Percentiles rank a stretch among this genome's conserved stretches.
phyloP scores from a whole-genome alignment of 1,284 basidiomycete genomes.

The Trichosporon sp. region DNA sequence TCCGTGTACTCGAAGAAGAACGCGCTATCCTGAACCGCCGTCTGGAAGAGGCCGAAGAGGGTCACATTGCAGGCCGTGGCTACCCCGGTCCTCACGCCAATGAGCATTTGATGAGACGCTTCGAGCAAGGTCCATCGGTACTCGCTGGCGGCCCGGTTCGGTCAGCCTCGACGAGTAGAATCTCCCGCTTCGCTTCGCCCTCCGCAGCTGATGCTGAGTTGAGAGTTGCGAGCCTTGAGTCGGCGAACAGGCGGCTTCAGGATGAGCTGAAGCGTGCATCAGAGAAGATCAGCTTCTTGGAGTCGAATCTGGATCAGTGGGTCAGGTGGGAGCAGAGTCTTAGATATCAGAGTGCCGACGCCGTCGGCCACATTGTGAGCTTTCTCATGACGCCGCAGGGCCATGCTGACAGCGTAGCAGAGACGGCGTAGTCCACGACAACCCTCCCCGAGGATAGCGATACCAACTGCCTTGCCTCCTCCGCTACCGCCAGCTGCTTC shows the following conservation, averaged over 20 bases:
- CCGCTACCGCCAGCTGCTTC: background rate
- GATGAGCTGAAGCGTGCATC: slow-evolving; percentile 25
- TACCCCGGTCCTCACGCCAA: background rate
- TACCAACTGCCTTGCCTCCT: background rate
- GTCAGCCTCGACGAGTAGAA: background rate
- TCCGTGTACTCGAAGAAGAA: slow-evolving; percentile 33
- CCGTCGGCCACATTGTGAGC: background rate
- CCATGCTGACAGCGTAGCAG: background rate
- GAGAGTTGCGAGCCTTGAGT: slow-evolving; percentile 31
- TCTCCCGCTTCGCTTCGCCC: background rate
- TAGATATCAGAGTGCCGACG: background rate
- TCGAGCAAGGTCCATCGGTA: background rate
- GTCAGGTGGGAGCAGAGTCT: slow-evolving; percentile 9
- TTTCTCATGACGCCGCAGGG: background rate
- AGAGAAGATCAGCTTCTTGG: slow-evolving; percentile 30
- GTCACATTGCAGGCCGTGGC: background rate
- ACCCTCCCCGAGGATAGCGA: background rate
- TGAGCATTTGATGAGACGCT: background rate
- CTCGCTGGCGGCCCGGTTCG: background rate
- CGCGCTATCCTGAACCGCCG: slow-evolving; percentile 25
- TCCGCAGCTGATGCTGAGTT: slow-evolving; percentile 22
- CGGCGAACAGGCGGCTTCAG: slow-evolving; percentile 33
- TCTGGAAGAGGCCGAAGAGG: slow-evolving; percentile 16
- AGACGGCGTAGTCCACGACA: background rate
- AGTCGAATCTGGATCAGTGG: slow-evolving; percentile 23